Percentiles rank a stretch among this genome's conserved stretches.
phyloP scores from a whole-genome alignment of 306 rosid species.

The Ochetophila trinervis region DNA sequence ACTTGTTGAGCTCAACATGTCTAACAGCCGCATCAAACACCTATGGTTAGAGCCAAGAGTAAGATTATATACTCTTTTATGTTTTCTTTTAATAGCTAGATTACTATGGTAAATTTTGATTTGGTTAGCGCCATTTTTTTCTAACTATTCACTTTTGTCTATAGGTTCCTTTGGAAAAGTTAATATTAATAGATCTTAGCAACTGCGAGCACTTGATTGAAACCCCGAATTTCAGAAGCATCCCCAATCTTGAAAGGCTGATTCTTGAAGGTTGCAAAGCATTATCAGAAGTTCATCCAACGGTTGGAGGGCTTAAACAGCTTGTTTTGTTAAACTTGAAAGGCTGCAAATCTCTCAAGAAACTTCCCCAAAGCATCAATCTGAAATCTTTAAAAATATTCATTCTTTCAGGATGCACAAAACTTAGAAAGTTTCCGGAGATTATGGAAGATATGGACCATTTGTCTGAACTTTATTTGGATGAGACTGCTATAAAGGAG shows the following conservation, averaged over 20 bases:
- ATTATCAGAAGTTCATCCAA: constrained; percentile 13
- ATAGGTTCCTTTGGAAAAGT: background rate
- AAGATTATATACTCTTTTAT: background rate
- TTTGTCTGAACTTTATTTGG: constrained; percentile 18
- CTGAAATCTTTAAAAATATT: constrained; percentile 14
- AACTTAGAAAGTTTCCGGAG: constrained; percentile 18
- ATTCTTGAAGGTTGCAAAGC: constrained; percentile 20
- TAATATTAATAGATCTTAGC: constrained; percentile 7
- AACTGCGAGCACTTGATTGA: constrained; percentile 12
- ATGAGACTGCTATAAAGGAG: constrained; percentile 17
- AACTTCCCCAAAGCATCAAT: background rate
- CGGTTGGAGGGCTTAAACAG: constrained; percentile 14
- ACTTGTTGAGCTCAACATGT: constrained; percentile 24
- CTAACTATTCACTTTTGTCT: no score
- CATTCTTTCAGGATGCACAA: constrained; percentile 19
- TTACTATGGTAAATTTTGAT: no score
- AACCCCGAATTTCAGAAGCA: constrained; percentile 14
- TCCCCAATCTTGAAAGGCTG: constrained; percentile 26
- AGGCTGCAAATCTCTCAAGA: constrained; percentile 13
- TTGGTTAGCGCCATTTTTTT: no score
- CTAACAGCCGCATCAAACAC: constrained; percentile 11
- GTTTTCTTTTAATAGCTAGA: background rate
- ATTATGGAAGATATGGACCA: constrained; percentile 17
- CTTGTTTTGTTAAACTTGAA: constrained; percentile 21
- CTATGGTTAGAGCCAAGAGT: constrained; percentile 16